Evolutionary conservation across 116 monocot genomes (phyloP), one percentile per base, ranked within the genome.

Genomic region (Trichopus zeylanicus): DNA sequence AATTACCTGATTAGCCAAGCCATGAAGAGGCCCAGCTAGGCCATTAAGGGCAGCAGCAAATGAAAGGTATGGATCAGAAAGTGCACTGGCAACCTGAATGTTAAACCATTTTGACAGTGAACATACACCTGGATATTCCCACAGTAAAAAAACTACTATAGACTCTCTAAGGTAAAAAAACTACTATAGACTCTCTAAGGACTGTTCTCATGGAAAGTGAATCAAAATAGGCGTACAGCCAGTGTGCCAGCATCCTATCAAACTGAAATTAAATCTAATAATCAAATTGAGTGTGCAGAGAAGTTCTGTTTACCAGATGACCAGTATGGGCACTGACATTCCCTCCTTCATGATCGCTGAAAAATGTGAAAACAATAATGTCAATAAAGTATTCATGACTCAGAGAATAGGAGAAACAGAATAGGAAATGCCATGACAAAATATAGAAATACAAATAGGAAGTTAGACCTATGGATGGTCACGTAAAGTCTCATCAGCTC

Each of bases 31-130:
- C 8, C 98, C 98, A 65, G 98, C 91, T 57, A 98, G 80, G 23
- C 98, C 98, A 85, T 98, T 98, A 21, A 98, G 64, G 74, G 98
- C 98, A 60, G 91, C 84, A 28, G 88, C 87, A 80, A 88, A 98
- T 12, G 98, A 76, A 69, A 98, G 85, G 46, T 87, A 98, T 21
- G 97, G 97, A 72, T 91, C 97, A 37, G 97, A 91, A 55, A 98
- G 84, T 20, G 97, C 87, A 80, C 97, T 98, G 27, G 68, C 91
- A 65, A 98, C 97, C 97, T 95, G 81, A 39, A 77, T 54, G 48
- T 28, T 18, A 20, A 42, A 3, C 42, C 42, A 42, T 3, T 42
- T 42, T 42, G 12, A 42, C n/a, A 42, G n/a, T 16, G 15, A n/a
- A 3, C 42, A 42, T 42, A 42, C 13, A 42, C 13, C 1, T 30